Conservation (phyloP, 2,329 filamentous ascomycete genomes). For the Ascochyta pisi region DNA sequence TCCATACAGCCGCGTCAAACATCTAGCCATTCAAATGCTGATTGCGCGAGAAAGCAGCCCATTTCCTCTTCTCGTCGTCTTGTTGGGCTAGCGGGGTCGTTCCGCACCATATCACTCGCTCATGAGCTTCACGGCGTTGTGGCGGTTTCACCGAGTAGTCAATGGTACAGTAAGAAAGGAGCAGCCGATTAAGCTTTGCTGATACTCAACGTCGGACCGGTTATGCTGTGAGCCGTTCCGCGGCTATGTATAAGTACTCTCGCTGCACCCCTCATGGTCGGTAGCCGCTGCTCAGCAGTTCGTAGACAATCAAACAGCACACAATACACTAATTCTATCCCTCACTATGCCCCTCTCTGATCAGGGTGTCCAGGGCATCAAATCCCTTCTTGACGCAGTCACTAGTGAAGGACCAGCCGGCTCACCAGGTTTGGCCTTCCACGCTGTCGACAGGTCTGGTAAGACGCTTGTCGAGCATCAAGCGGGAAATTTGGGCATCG, state of each 20-base stretch:
- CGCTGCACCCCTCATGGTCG: slow-evolving; percentile 1
- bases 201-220: background rate
- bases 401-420: slow-evolving; percentile 39
- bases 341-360: slow-evolving; percentile 40
- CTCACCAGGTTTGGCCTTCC: slow-evolving; percentile 54
- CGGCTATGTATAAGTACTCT: slow-evolving; percentile 7
- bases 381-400: slow-evolving; percentile 41
- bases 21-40: background rate
- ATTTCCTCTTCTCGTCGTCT: background rate
- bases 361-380: slow-evolving; percentile 42
- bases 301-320: background rate
- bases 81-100: background rate
- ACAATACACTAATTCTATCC: background rate
- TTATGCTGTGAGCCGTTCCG: background rate
- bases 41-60: background rate
- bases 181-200: background rate
- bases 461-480: slow-evolving; percentile 52
- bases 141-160: background rate
- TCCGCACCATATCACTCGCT: background rate
- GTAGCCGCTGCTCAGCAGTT: slow-evolving; percentile 4
- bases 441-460: slow-evolving; percentile 55
- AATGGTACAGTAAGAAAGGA: slow-evolving; percentile 1
- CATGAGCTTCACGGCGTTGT: background rate
- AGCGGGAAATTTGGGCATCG: slow-evolving; percentile 51
- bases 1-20: background rate